These are phyloP conservation scores for Penicillium decumbens DNA, from an alignment of 2,329 filamentous ascomycete species.

Conservation along the genomic window DNA sequence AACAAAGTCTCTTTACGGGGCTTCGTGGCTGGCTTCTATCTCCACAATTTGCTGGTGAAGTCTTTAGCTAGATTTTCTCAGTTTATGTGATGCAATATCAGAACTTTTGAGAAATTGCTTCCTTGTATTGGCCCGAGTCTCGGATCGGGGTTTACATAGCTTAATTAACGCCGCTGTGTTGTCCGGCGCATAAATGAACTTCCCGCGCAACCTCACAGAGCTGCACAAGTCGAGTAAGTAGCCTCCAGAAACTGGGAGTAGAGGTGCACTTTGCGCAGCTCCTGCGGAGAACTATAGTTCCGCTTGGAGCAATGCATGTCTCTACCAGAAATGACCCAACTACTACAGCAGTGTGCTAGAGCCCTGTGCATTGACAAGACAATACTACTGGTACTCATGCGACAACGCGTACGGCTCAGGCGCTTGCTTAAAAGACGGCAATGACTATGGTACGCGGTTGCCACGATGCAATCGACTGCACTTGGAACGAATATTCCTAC, in stretches of 20 bases:
- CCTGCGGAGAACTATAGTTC: too few species aligned
- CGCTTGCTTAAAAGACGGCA: conserved; percentile 42
- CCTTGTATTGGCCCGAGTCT: background rate
- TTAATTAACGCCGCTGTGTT: background rate
- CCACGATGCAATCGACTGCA: conserved; percentile 17
- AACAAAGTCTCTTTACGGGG: background rate
- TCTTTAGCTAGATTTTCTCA: conserved; percentile 18
- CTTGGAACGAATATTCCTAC: conserved; percentile 28
- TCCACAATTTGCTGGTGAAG: conserved; percentile 10
- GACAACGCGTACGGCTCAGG: conserved; percentile 48
- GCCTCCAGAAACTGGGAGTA: too few species aligned
- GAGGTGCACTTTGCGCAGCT: too few species aligned
- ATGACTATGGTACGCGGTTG: conserved; percentile 20
- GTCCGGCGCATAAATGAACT: background rate
- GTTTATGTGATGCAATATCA: conserved; percentile 6
- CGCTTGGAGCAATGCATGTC: too few species aligned
- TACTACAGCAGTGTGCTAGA: background rate
- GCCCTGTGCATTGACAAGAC: conserved; percentile 52
- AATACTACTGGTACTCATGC: conserved; percentile 42
- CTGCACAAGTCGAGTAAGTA: background rate
- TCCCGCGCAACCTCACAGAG: background rate
- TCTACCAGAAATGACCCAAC: too few species aligned
- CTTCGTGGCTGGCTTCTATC: background rate
- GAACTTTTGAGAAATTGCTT: conserved; percentile 6
- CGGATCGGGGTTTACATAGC: background rate